Evolutionary conservation across 257 asterid genomes (phyloP).

Genomic region (Scutellaria minor): DNA sequence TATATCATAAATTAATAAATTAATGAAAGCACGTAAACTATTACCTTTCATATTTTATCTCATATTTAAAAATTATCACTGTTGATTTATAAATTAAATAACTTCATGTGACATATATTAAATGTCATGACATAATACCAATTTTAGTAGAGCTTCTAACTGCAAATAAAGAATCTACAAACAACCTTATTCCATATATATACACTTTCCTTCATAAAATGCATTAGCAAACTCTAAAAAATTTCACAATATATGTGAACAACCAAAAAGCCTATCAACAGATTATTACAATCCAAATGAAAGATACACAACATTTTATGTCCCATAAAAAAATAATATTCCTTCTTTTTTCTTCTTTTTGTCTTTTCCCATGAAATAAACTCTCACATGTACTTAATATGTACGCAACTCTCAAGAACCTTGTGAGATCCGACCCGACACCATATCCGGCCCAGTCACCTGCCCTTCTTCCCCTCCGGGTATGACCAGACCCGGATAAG

Average conservation of each 20-base stretch:
- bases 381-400: conserved; percentile 11
- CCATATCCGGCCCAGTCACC: conserved; percentile 51
- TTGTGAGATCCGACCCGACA: conserved; percentile 62
- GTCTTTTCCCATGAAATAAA: not conserved
- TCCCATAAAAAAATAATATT: conserved; percentile 9
- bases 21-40: too few species aligned
- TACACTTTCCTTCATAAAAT: conserved; percentile 28
- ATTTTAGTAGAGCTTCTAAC: not conserved
- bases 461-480: conserved; percentile 68
- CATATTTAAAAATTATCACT: too few species aligned
- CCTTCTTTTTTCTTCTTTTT: not conserved
- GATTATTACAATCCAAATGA: conserved; percentile 29
- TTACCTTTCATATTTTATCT: too few species aligned
- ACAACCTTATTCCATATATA: conserved; percentile 1
- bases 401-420: conserved; percentile 25
- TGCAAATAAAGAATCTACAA: not conserved
- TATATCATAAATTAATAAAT: too few species aligned
- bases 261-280: conserved; percentile 27
- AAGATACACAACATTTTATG: conserved; percentile 28
- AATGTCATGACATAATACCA: too few species aligned
- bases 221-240: conserved; percentile 23
- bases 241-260: not conserved
- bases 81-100: too few species aligned
- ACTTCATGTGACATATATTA: too few species aligned
- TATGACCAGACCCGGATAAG: conserved; percentile 61